These are phyloP conservation scores for Dendrostoma leiphaemia DNA, from an alignment of 2,329 filamentous ascomycete genomes.

Conservation along the genomic window DNA sequence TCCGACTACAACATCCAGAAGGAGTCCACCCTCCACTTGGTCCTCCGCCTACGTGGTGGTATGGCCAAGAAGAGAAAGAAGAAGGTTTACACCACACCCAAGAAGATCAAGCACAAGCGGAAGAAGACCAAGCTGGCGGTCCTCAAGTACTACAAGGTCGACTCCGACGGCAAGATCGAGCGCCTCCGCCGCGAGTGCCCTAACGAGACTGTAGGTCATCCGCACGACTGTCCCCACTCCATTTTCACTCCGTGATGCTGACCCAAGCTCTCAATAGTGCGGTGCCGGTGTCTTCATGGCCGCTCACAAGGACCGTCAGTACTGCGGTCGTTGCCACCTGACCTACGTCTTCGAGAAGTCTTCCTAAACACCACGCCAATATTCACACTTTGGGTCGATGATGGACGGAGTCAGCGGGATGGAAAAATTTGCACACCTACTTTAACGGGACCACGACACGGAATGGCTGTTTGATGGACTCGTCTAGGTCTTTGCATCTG, in stretches of 20 bases:
- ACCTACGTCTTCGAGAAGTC: conserved; percentile 72
- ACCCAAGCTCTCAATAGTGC: conserved; percentile 58
- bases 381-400: conserved; percentile 11
- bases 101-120: conserved; percentile 99
- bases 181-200: conserved; percentile 98
- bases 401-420: conserved; percentile 16
- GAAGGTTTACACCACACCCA: conserved; percentile 99
- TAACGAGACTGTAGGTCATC: conserved; percentile 77
- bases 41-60: conserved; percentile 97
- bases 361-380: conserved; percentile 36
- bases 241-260: conserved; percentile 26
- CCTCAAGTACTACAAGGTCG: conserved; percentile 99
- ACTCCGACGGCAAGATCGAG: conserved; percentile 99
- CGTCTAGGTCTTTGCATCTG: conserved; percentile 13
- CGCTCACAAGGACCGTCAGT: conserved; percentile 99
- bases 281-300: conserved; percentile 99
- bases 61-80: conserved; percentile 99
- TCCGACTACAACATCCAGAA: conserved; percentile 99
- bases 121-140: conserved; percentile 99
- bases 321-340: conserved; percentile 77
- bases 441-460: conserved; percentile 5
- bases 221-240: too few relatives aligned
- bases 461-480: conserved; percentile 9
- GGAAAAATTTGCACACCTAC: conserved; percentile 12
- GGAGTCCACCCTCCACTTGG: conserved; percentile 97